phyloP scores from a whole-genome alignment of 495 filamentous ascomycete species.

The Neurospora discreta region DNA sequence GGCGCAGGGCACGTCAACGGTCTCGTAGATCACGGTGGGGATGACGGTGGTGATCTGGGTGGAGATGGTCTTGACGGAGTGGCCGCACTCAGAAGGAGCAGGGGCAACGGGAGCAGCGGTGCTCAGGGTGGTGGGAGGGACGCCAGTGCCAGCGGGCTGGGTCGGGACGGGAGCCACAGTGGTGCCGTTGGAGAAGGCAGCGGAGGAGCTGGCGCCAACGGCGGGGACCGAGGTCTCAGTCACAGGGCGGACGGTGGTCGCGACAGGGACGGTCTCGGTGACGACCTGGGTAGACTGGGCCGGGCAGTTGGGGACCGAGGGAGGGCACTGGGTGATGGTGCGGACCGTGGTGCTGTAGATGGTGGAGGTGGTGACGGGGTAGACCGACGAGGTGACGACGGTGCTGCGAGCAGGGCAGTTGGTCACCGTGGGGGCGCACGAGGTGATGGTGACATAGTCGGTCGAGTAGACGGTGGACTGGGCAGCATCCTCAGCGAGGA shows the following conservation, averaged over 20 bases:
- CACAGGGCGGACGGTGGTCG: slow-evolving; percentile 26
- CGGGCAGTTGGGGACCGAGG: slow-evolving; percentile 51
- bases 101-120: slow-evolving; percentile 17
- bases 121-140: neutral
- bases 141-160: slow-evolving; percentile 1
- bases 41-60: slow-evolving; percentile 37
- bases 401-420: slow-evolving; percentile 41
- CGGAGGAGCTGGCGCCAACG: slow-evolving; percentile 9
- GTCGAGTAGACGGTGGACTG: slow-evolving; percentile 44
- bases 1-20: slow-evolving; percentile 30
- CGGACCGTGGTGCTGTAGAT: slow-evolving; percentile 44
- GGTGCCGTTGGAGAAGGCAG: slow-evolving; percentile 17
- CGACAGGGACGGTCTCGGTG: slow-evolving; percentile 23
- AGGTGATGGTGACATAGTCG: slow-evolving; percentile 47
- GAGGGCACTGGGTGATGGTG: slow-evolving; percentile 50
- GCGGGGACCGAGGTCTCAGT: slow-evolving; percentile 7
- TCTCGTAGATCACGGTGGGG: slow-evolving; percentile 44
- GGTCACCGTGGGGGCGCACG: slow-evolving; percentile 37
- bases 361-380: slow-evolving; percentile 26
- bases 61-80: slow-evolving; percentile 30
- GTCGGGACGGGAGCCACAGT: slow-evolving; percentile 14
- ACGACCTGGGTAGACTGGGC: slow-evolving; percentile 32
- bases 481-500: slow-evolving; percentile 25
- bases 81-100: slow-evolving; percentile 16
- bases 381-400: slow-evolving; percentile 28